A percentile compares a stretch with the other conserved stretches of the same genome.
Evolutionary conservation across 768 basidiomycete genomes (phyloP).

Genomic region (Termitomyces sp.): DNA sequence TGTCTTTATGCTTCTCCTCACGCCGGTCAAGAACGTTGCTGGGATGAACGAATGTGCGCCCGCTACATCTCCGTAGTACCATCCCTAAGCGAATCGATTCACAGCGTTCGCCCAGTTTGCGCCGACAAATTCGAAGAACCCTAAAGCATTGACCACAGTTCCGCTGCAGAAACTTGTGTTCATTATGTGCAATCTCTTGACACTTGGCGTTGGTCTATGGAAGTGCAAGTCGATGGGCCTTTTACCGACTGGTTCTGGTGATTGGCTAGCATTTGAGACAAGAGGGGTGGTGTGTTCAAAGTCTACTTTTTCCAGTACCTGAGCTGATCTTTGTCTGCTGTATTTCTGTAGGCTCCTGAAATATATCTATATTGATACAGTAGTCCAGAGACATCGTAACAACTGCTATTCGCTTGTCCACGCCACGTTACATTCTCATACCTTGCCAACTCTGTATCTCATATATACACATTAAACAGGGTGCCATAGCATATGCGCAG

Average conservation of each 20-base stretch:
- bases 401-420: too few relatives aligned
- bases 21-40: conserved; percentile 79
- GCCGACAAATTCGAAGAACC: conserved; percentile 47
- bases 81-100: neutral
- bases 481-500: neutral
- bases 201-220: conserved; percentile 82
- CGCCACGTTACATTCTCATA: neutral
- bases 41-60: conserved; percentile 72
- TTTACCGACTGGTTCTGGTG: conserved; percentile 83
- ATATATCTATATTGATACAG: conserved; percentile 8
- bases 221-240: conserved; percentile 93
- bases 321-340: neutral
- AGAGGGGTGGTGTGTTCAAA: conserved; percentile 52
- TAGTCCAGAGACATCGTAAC: neutral
- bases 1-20: conserved; percentile 85
- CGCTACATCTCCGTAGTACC: neutral
- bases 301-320: neutral
- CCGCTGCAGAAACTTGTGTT: conserved; percentile 66
- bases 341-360: conserved; percentile 9
- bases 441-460: neutral
- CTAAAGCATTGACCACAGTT: conserved; percentile 50
- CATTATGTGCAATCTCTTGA: conserved; percentile 67
- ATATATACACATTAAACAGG: neutral
- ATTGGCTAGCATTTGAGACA: conserved; percentile 93
- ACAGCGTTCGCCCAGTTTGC: conserved; percentile 72